phyloP scores from a whole-genome alignment of 352 stramenopile genomes.

The Phytophthora sp. region DNA sequence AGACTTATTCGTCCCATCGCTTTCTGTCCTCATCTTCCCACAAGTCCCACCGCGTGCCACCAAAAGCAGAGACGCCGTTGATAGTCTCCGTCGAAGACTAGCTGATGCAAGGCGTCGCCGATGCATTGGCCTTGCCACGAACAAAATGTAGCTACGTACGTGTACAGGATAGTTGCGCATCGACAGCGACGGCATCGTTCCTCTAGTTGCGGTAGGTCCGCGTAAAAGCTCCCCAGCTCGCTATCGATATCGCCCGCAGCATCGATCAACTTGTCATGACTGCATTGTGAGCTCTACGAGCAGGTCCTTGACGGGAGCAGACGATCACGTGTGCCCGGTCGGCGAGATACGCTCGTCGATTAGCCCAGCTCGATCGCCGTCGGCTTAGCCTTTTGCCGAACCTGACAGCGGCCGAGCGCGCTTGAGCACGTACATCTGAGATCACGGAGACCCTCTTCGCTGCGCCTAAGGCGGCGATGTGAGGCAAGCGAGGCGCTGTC shows the following conservation, averaged over 20 bases:
- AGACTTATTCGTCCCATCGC: not conserved
- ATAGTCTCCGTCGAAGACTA: not conserved
- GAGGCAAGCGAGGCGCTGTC: conserved; percentile 8
- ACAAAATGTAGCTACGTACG: not conserved
- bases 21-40: conserved; percentile 2
- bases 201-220: not conserved
- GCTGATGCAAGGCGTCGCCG: no score
- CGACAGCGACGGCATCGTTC: not conserved
- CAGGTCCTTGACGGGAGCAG: not conserved
- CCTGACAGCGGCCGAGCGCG: not conserved
- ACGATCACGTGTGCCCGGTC: not conserved
- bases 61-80: not conserved
- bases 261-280: no score
- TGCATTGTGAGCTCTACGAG: not conserved
- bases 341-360: not conserved
- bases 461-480: conserved; percentile 14
- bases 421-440: not conserved
- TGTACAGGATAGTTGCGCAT: not conserved
- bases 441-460: no score
- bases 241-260: no score
- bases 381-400: conserved; percentile 1
- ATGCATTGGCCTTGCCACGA: not conserved
- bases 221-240: not conserved
- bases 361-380: no score
- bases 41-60: conserved; percentile 6